Percentiles rank a stretch among this genome's conserved stretches.
Evolutionary conservation across 768 basidiomycete species (phyloP).

Genomic region (Sutorius australiensis): DNA sequence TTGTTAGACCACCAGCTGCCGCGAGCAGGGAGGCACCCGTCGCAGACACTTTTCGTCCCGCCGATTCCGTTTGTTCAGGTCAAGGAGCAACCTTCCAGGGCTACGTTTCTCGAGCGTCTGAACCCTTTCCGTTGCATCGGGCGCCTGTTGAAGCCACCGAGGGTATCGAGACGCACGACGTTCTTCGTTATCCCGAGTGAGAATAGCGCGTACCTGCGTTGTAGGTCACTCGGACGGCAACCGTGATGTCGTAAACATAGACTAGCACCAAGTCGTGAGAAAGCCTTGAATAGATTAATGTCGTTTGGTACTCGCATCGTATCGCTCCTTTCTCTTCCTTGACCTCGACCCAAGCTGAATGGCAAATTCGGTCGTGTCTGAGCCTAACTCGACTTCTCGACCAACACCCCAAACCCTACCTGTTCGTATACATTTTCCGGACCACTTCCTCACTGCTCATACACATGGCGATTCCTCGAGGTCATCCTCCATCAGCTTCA

Average conservation of each 20-base stretch:
- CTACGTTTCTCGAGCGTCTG: constrained; percentile 5
- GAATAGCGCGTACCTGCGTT: constrained; percentile 4
- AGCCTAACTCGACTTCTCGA: constrained; percentile 14
- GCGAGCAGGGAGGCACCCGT: background rate
- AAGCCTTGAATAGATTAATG: background rate
- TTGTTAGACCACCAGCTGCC: constrained; percentile 7
- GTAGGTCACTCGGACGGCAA: constrained; percentile 10
- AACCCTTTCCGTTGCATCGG: constrained; percentile 11
- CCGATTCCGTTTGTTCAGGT: background rate
- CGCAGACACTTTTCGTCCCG: background rate
- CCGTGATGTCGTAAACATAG: background rate
- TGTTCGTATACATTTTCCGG: constrained; percentile 35
- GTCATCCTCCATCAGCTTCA: constrained; percentile 29
- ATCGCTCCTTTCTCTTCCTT: background rate
- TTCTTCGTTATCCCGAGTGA: constrained; percentile 2
- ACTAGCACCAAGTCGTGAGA: constrained; percentile 14
- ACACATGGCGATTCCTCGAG: constrained; percentile 27
- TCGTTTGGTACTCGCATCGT: background rate
- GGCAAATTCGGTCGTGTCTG: constrained; percentile 28
- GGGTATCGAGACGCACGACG: background rate
- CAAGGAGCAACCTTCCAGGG: background rate
- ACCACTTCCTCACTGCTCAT: constrained; percentile 27
- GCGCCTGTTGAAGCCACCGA: background rate
- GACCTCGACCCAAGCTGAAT: constrained; percentile 14
- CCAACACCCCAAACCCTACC: constrained; percentile 10